Conservation (phyloP, 176 grass and related monocot genomes). For the Otatea glauca region DNA sequence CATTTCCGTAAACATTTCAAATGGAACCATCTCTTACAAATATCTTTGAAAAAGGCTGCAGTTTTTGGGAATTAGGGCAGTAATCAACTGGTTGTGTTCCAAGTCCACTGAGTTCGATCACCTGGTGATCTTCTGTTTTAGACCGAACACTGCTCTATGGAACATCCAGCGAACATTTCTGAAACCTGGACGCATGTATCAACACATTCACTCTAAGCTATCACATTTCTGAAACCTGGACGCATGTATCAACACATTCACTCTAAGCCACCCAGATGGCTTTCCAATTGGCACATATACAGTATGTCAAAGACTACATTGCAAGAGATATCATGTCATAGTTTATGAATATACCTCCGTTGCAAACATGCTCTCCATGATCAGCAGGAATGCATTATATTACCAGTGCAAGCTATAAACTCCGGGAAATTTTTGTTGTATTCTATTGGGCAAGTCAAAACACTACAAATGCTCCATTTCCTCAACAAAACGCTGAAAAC, state of each 20-base stretch:
- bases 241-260: too few species aligned
- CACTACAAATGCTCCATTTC: not conserved
- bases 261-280: too few species aligned
- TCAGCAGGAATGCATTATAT: constrained; percentile 23
- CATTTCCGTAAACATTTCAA: not conserved
- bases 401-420: constrained; percentile 28
- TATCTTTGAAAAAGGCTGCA: too few species aligned
- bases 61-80: not conserved
- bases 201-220: too few species aligned
- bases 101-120: not conserved
- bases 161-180: not conserved
- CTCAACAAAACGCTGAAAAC: not conserved
- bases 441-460: constrained; percentile 33
- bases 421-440: not conserved
- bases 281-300: too few species aligned
- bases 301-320: not conserved
- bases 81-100: not conserved
- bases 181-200: too few species aligned
- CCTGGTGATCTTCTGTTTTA: constrained; percentile 3
- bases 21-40: too few species aligned
- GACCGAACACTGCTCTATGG: not conserved
- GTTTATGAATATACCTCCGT: constrained; percentile 10
- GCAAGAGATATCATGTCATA: constrained; percentile 14
- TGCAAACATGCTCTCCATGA: constrained; percentile 45
- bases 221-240: not conserved